These are phyloP conservation scores for Ocimum tenuiflorum DNA, from an alignment of 257 asterid genomes.

Conservation along the genomic window DNA sequence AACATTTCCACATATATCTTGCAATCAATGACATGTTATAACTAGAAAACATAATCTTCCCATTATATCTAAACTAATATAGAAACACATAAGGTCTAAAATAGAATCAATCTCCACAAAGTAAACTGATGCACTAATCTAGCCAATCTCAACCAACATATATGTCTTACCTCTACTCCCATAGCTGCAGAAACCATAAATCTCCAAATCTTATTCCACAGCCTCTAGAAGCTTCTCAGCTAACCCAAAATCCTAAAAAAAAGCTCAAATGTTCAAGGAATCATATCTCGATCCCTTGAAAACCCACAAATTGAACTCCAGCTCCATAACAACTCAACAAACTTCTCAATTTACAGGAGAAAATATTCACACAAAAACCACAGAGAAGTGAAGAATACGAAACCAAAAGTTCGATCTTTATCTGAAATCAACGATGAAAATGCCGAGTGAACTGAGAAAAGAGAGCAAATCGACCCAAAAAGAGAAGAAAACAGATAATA, in stretches of 20 bases:
- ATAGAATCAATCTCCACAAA: neutral
- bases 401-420: conserved; percentile 23
- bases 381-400: conserved; percentile 5
- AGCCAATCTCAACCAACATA: conserved; percentile 3
- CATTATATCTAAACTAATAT: neutral
- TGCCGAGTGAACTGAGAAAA: conserved; percentile 2
- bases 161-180: conserved; percentile 32
- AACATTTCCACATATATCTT: neutral
- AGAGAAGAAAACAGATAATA: neutral
- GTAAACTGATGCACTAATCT: neutral
- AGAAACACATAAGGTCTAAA: neutral
- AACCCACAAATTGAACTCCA: neutral
- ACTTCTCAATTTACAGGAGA: conserved; percentile 13
- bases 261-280: neutral
- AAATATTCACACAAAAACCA: neutral
- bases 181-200: conserved; percentile 34
- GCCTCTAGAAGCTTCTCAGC: conserved; percentile 2
- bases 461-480: neutral
- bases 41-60: neutral
- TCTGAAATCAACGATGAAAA: conserved; percentile 12
- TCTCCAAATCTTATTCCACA: conserved; percentile 9
- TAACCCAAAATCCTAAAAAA: neutral
- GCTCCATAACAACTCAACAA: neutral
- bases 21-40: neutral
- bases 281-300: neutral